A percentile compares a stretch with the other conserved stretches of the same genome.
Conservation (phyloP, 331 rosid genomes). For the Quercus phellos region DNA sequence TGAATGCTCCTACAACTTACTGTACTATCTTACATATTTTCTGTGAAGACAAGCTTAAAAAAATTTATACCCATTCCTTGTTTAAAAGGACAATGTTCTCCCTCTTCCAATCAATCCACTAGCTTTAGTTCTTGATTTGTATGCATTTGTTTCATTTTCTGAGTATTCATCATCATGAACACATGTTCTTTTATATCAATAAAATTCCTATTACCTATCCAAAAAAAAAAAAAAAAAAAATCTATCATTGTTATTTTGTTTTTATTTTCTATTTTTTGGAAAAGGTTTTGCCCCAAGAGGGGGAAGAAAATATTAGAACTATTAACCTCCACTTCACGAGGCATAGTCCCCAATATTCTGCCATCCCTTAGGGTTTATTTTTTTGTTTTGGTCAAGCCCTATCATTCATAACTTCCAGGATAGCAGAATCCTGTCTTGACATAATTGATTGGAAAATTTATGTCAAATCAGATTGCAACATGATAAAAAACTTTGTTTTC, state of each 20-base stretch:
- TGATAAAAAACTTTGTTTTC: background rate
- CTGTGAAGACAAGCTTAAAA: background rate
- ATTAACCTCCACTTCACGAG: no score
- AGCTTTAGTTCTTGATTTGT: no score
- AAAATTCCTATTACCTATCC: no score
- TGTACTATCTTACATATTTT: background rate
- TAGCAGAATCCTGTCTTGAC: background rate
- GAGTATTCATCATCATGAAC: no score
- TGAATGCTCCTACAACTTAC: background rate
- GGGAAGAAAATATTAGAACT: no score
- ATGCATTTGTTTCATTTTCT: no score
- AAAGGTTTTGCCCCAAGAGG: no score
- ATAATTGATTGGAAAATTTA: background rate
- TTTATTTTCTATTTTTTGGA: no score
- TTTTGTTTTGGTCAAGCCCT: background rate
- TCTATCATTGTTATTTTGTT: background rate
- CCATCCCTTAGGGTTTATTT: background rate
- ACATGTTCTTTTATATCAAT: no score
- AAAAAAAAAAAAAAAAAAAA: no score
- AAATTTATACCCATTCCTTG: background rate
- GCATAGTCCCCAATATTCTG: no score
- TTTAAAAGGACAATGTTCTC: background rate
- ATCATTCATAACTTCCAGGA: background rate
- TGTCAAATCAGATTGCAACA: background rate
- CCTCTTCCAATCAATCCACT: background rate